Evolutionary conservation across 2,329 filamentous ascomycete genomes (phyloP), one percentile per base, ranked within the genome.

Genomic region (Xylariaceae sp.): DNA sequence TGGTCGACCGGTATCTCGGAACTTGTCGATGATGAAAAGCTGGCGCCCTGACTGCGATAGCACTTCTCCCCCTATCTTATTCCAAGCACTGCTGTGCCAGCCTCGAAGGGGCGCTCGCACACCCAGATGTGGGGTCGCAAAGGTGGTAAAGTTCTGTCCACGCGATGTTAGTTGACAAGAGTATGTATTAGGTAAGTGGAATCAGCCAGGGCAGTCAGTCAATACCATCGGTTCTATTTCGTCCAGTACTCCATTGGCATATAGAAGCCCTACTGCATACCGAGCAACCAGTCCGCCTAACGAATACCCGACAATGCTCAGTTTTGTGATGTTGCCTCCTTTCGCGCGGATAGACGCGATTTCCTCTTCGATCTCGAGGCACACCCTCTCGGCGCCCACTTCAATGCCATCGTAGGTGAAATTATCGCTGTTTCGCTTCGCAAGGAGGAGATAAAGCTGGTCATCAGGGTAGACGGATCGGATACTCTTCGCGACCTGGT

Each of bases 221-320:
- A 19, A 47, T 74, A 87, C 84, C 72, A 92, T 81, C 61, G 92
- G 92, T 67, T 90, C 80, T 30, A 97, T 78, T 55, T 79, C 79
- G 54, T 95, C 86, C 54, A 97, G 84, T 55, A 89, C 77, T 6
- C 91, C 90, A 65, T 87, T 88, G 52, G 88, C 85, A 64, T 91
- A 83, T 3, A 97, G 77, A 64, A 97, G 74, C 0, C 92, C 92
- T 54, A 96, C 80, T 1, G 89, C 87, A 73, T 96, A 97, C 56
- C 92, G 81, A 7, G 89, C 85, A 3, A 97, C 84, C 5, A 97
- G 76, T 0, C 92, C 92, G 45, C 92, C 92, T 1, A 96, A 78
- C 0, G 90, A 95, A 70, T 97, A 96, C 40, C 92, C 92, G 43
- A 92, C 80, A 41, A 97, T 77, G 69, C 91, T 96, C 60, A 97